Conservation (phyloP, 805 yeast species). For the Candida michaelii region DNA sequence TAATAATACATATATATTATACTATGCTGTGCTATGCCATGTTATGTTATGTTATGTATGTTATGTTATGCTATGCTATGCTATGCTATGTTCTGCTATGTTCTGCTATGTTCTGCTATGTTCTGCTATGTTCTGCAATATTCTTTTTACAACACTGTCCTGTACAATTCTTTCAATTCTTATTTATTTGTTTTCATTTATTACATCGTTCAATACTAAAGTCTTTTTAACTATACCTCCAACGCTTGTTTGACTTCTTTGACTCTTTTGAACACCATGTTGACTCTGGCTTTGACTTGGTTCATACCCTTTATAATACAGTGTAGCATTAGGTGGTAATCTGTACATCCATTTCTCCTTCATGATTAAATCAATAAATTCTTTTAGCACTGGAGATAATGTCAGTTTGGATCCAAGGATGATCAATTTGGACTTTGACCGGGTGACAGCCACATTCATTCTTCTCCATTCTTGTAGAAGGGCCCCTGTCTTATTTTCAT, state of each 20-base stretch:
- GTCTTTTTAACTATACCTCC: constrained; percentile 17
- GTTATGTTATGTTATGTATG: constrained; percentile 4
- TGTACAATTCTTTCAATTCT: too few species aligned
- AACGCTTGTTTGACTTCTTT: too few species aligned
- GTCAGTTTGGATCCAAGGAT: constrained; percentile 79
- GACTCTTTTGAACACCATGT: too few species aligned
- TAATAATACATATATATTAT: not conserved
- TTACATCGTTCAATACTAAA: constrained; percentile 28
- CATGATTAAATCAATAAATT: constrained; percentile 59
- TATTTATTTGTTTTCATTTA: constrained; percentile 21
- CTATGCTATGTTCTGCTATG: too few species aligned
- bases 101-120: too few species aligned
- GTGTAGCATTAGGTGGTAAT: constrained; percentile 46
- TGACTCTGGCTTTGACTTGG: too few species aligned
- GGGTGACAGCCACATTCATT: constrained; percentile 89
- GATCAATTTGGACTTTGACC: constrained; percentile 82
- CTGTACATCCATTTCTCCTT: constrained; percentile 63
- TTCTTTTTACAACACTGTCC: too few species aligned
- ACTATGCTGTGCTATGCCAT: not conserved
- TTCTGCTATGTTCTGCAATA: too few species aligned
- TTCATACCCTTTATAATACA: constrained; percentile 25
- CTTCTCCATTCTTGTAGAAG: constrained; percentile 86
- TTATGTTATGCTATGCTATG: not conserved
- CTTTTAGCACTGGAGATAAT: constrained; percentile 51
- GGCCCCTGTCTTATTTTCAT: constrained; percentile 65